Evolutionary conservation across 176 grass and related monocot genomes (phyloP).

Genomic region (Oryza glaberrima): DNA sequence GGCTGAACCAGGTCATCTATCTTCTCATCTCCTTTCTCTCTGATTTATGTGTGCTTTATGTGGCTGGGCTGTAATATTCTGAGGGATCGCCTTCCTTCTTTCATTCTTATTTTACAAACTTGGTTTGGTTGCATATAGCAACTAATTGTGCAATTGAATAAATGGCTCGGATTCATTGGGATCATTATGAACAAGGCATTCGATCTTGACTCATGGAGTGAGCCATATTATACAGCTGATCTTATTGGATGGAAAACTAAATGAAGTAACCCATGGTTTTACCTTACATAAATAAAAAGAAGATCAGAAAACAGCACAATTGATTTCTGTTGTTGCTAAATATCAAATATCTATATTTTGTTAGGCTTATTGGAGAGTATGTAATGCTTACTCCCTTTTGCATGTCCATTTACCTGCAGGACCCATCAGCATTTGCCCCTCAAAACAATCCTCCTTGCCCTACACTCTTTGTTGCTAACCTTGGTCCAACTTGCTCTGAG

Average conservation of each 20-base stretch:
- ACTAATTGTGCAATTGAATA: neutral
- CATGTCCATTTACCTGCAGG: slow-evolving; percentile 42
- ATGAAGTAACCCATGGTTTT: neutral
- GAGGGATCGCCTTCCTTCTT: neutral
- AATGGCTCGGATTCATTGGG: neutral
- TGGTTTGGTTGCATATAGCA: neutral
- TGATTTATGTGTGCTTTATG: neutral
- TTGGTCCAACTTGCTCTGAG: slow-evolving; percentile 73
- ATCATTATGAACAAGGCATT: neutral
- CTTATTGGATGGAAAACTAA: neutral
- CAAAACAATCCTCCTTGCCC: slow-evolving; percentile 84
- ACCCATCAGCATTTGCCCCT: slow-evolving; percentile 55
- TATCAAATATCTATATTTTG: neutral
- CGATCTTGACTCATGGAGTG: neutral
- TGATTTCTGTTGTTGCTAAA: neutral
- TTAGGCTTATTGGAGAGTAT: neutral
- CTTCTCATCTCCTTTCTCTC: neutral
- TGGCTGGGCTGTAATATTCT: neutral
- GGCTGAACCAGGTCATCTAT: neutral
- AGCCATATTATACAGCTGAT: slow-evolving; percentile 11
- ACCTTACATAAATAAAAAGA: neutral
- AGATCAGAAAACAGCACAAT: neutral
- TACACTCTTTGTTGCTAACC: slow-evolving; percentile 93
- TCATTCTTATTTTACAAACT: neutral
- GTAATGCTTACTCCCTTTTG: neutral